phyloP scores from a whole-genome alignment of 257 asterid species.

The Prunella vulgaris region DNA sequence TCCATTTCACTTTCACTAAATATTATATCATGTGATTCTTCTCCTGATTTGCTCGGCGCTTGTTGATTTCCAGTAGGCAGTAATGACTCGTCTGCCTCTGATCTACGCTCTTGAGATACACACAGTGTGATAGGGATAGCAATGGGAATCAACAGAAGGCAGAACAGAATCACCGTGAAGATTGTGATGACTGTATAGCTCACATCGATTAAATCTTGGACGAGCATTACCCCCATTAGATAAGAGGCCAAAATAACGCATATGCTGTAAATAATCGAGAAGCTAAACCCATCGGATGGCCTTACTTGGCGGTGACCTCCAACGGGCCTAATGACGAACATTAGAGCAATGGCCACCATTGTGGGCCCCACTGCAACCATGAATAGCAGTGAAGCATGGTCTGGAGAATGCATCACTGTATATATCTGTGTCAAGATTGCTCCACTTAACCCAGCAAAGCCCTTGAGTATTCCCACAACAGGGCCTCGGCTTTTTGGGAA shows the following conservation, averaged over 20 bases:
- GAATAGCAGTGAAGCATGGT: slow-evolving; percentile 52
- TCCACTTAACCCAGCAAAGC: slow-evolving; percentile 60
- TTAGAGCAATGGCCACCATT: slow-evolving; percentile 45
- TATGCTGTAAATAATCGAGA: slow-evolving; percentile 35
- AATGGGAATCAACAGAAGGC: slow-evolving; percentile 40
- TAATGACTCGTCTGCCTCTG: slow-evolving; percentile 37
- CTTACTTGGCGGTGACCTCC: slow-evolving; percentile 55
- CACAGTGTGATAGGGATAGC: slow-evolving; percentile 34
- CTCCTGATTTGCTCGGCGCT: slow-evolving; percentile 30
- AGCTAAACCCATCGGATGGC: slow-evolving; percentile 39
- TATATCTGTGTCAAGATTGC: slow-evolving; percentile 59
- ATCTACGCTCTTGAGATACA: slow-evolving; percentile 25
- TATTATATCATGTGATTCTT: slow-evolving; percentile 34
- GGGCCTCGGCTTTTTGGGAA: slow-evolving; percentile 70
- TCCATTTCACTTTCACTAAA: slow-evolving; percentile 56
- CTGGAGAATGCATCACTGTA: slow-evolving; percentile 39
- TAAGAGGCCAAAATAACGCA: slow-evolving; percentile 52
- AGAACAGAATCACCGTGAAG: slow-evolving; percentile 38
- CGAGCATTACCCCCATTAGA: slow-evolving; percentile 56
- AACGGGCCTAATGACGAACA: slow-evolving; percentile 51
- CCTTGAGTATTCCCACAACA: slow-evolving; percentile 64
- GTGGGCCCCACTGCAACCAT: slow-evolving; percentile 67
- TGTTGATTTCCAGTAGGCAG: slow-evolving; percentile 31
- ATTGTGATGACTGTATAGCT: slow-evolving; percentile 28
- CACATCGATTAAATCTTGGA: slow-evolving; percentile 39